A percentile compares a stretch with the other conserved stretches of the same genome.
Evolutionary conservation across 352 stramenopile genomes (phyloP).

Genomic region (Phytophthora fragariaefolia): DNA sequence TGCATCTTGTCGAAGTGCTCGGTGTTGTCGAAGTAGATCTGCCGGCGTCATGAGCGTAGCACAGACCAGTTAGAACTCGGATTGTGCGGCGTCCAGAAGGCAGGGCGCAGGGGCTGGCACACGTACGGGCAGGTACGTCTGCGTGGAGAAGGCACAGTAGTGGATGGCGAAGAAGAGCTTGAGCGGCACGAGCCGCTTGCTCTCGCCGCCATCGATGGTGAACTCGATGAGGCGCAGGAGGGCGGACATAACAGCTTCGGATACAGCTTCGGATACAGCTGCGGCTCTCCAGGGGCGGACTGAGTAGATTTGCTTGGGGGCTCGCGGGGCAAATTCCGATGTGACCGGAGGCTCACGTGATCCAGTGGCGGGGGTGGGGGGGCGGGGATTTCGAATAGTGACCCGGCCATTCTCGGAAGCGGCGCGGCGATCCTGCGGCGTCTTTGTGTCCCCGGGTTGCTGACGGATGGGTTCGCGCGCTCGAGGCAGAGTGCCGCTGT

Average conservation of each 20-base stretch:
- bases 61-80: background rate
- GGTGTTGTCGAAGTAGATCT: conserved; percentile 64
- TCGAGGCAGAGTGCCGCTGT: background rate
- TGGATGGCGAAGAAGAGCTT: conserved; percentile 79
- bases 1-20: conserved; percentile 75
- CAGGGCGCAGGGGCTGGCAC: background rate
- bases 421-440: conserved; percentile 2
- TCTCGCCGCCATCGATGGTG: conserved; percentile 67
- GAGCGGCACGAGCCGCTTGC: conserved; percentile 65
- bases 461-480: conserved; percentile 1
- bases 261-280: background rate
- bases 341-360: conserved; percentile 1
- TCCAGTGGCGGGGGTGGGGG: background rate
- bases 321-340: conserved; percentile 9
- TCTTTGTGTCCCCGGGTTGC: background rate
- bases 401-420: background rate
- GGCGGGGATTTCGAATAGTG: conserved; percentile 1
- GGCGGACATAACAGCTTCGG: conserved; percentile 23
- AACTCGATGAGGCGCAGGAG: conserved; percentile 51
- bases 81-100: background rate
- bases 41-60: background rate
- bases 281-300: background rate
- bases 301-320: background rate
- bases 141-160: conserved; percentile 71
- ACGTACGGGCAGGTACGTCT: conserved; percentile 69